Evolutionary conservation across 306 rosid genomes (phyloP), one percentile per base, ranked within the genome.

Genomic region (Cucurbita ficifolia): DNA sequence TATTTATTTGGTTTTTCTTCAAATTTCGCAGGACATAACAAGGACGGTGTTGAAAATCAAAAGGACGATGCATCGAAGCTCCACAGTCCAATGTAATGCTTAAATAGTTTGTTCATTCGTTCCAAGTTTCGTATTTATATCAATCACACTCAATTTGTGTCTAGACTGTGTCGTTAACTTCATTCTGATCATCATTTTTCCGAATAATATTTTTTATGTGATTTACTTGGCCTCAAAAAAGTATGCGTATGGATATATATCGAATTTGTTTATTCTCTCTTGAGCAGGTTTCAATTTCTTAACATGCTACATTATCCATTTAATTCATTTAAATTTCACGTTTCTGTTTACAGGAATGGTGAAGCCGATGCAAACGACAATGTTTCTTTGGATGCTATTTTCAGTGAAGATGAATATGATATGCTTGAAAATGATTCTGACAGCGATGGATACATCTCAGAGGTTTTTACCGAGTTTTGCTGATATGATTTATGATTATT

Each of bases 381-480:
- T 35, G 54, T 73, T 72, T 78, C 95, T 40, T 88, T 94, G 43
- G 89, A 87, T 77, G 64, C 77, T 29, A 57, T 86, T 72, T 91
- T 89, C 64, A 78, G 81, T 68, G 92, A 90, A 43, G 85, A 87
- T 59, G 95, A 86, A 55, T 81, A 77, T 82, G 85, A 84, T 46
- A 73, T 56, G 68, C 76, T 53, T 42, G 88, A 75, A 74, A 90
- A 84, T 69, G 91, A 88, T 83, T 89, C 95, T 0, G 95, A 84
- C 42, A 89, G 95, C 55, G 99, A 91, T 80, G 97, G 87, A 60
- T 94, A 81, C 85, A 88, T 94, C 80, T 84, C 97, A 24, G 97
- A 90, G 96, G 98, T 94, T 80, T 77, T 59, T 19, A 75, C 39
- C 7, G 5, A 33, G 33, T 74, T 36, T 42, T 62, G 16, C 71